These are phyloP conservation scores for Blastobotrys illinoisensis DNA, from an alignment of 1,139 yeast species.

Conservation along the genomic window DNA sequence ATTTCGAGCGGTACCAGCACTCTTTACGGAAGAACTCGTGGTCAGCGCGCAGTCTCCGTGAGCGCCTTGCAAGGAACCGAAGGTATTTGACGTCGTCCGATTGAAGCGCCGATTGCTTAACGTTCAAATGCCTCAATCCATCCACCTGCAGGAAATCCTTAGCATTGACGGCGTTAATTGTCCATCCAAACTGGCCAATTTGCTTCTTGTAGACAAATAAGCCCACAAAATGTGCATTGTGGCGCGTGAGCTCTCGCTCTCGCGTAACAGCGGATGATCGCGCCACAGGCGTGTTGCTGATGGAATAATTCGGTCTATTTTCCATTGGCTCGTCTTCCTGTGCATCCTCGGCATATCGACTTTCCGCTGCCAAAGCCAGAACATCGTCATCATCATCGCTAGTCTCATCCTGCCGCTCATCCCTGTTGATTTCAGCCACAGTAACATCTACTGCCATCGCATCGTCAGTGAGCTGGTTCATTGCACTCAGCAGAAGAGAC, in stretches of 20 bases:
- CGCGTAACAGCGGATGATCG: background rate
- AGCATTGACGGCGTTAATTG: constrained; percentile 40
- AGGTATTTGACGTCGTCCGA: background rate
- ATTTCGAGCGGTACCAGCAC: background rate
- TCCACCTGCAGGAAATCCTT: constrained; percentile 46
- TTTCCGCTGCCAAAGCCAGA: constrained; percentile 4
- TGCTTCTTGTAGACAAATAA: constrained; percentile 29
- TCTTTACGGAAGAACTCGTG: background rate
- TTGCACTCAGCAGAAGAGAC: background rate
- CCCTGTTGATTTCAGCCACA: background rate
- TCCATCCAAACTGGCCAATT: constrained; percentile 53
- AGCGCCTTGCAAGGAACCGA: background rate
- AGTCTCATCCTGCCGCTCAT: background rate
- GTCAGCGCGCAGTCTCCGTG: background rate
- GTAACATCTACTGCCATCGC: background rate
- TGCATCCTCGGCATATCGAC: constrained; percentile 5
- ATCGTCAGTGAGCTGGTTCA: background rate
- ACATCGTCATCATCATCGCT: background rate
- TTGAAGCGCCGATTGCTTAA: background rate
- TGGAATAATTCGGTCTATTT: background rate
- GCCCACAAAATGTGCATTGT: constrained; percentile 17
- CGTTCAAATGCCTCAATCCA: constrained; percentile 29
- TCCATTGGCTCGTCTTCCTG: background rate
- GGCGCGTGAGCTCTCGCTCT: background rate
- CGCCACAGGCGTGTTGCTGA: background rate